phyloP scores from a whole-genome alignment of 495 filamentous ascomycete genomes.

The Hypoxylon fuscum region DNA sequence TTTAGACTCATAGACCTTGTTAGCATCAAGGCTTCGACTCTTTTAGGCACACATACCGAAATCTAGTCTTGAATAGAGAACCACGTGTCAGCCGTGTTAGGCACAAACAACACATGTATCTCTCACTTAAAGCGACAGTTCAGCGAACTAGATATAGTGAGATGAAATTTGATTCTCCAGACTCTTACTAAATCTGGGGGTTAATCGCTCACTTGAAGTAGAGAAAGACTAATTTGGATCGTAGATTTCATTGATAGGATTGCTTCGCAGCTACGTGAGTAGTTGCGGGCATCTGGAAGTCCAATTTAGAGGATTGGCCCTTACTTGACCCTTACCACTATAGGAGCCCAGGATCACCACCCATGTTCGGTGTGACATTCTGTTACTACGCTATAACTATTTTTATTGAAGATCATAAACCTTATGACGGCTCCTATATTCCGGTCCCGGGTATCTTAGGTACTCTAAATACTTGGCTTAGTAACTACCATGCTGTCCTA shows the following conservation, averaged over 20 bases:
- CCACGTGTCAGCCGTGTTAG: too few relatives aligned
- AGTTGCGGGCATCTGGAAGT: not conserved
- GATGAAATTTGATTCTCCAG: too few relatives aligned
- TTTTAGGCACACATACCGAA: not conserved
- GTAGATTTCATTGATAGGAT: conserved; percentile 2
- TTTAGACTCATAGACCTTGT: not conserved
- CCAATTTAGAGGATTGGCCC: not conserved
- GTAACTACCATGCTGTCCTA: not conserved
- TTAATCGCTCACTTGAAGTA: not conserved
- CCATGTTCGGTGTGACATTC: conserved; percentile 14
- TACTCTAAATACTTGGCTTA: not conserved
- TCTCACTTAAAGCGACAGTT: too few relatives aligned
- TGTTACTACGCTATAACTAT: conserved; percentile 5
- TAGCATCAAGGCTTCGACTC: not conserved
- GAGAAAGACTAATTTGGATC: not conserved
- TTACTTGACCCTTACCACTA: not conserved
- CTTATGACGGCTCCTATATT: too few relatives aligned
- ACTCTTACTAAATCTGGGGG: not conserved
- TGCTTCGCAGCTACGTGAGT: not conserved
- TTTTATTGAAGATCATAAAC: too few relatives aligned
- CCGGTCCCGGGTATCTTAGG: not conserved
- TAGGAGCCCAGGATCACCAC: conserved; percentile 10
- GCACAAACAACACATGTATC: too few relatives aligned
- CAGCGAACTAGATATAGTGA: too few relatives aligned
- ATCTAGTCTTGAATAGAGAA: too few relatives aligned